These are phyloP conservation scores for Hypsizygus marmoreus DNA, from an alignment of 768 basidiomycete genomes.

Conservation along the genomic window DNA sequence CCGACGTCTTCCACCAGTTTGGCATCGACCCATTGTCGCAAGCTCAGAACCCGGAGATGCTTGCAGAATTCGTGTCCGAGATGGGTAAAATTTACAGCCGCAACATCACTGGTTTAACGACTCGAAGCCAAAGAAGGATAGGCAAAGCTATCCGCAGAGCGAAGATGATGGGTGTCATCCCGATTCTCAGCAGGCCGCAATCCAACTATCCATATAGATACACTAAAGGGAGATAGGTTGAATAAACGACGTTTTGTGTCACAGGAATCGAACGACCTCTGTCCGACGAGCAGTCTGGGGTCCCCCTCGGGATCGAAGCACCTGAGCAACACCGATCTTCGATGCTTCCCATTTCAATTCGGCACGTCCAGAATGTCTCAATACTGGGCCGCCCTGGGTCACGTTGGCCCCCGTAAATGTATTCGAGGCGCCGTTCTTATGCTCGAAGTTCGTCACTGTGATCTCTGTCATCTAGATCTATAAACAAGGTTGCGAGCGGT, in stretches of 20 bases:
- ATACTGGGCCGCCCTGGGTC: conserved; percentile 11
- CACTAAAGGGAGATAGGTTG: conserved; percentile 6
- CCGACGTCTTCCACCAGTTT: conserved; percentile 73
- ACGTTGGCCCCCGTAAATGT: conserved; percentile 11
- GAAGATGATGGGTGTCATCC: conserved; percentile 89
- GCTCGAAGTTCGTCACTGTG: neutral
- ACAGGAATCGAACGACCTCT: neutral
- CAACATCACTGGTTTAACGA: conserved; percentile 68
- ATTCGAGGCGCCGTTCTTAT: conserved; percentile 2
- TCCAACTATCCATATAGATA: conserved; percentile 9
- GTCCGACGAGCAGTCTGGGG: conserved; percentile 8
- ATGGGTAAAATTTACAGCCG: conserved; percentile 85
- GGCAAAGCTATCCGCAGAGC: conserved; percentile 87
- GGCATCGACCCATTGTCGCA: conserved; percentile 75
- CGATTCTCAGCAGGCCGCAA: conserved; percentile 42
- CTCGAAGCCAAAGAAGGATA: conserved; percentile 74
- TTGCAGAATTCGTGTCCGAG: conserved; percentile 61
- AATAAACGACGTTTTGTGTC: conserved; percentile 4
- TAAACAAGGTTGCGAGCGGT: conserved; percentile 10
- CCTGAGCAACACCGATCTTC: conserved; percentile 7
- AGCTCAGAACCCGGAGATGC: conserved; percentile 57
- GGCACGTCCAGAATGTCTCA: neutral
- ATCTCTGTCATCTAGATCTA: conserved; percentile 11
- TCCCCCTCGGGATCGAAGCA: conserved; percentile 9
- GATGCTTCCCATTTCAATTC: conserved; percentile 1